phyloP scores from a whole-genome alignment of 2,329 filamentous ascomycete genomes.

The Colletotrichum cuscutae region DNA sequence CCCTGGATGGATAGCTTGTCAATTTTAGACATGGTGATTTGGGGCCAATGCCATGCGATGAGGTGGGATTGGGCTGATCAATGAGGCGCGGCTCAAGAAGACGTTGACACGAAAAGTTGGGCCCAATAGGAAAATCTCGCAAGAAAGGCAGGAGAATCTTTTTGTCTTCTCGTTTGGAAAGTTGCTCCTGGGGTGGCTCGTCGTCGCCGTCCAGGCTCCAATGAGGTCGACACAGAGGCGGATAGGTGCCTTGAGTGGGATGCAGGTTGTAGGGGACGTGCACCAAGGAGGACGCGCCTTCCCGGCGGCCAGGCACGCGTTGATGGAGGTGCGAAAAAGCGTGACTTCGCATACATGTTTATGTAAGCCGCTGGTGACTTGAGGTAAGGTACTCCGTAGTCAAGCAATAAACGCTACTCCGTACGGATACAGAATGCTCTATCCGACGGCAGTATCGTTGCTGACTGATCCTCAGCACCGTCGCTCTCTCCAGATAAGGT shows the following conservation, averaged over 20 bases:
- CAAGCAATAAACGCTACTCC: no score
- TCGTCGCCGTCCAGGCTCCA: conserved; percentile 12
- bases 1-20: conserved; percentile 90
- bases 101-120: not conserved
- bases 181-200: not conserved
- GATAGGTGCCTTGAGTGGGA: not conserved
- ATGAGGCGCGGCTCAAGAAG: not conserved
- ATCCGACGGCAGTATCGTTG: not conserved
- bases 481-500: not conserved
- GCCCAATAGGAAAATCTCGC: not conserved
- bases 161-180: not conserved
- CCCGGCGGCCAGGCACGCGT: not conserved
- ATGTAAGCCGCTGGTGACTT: not conserved
- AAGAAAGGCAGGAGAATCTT: not conserved
- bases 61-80: not conserved
- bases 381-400: not conserved
- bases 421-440: not conserved
- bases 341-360: conserved; percentile 6
- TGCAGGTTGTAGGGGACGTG: not conserved
- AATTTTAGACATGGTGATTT: conserved; percentile 75
- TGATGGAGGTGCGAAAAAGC: conserved; percentile 13
- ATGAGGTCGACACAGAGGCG: not conserved
- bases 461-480: not conserved
- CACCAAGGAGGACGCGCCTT: not conserved
- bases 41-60: conserved; percentile 12